Base-by-base conservation (phyloP, 306 rosid genomes). In the Dalbergia cochinchinensis region DNA sequence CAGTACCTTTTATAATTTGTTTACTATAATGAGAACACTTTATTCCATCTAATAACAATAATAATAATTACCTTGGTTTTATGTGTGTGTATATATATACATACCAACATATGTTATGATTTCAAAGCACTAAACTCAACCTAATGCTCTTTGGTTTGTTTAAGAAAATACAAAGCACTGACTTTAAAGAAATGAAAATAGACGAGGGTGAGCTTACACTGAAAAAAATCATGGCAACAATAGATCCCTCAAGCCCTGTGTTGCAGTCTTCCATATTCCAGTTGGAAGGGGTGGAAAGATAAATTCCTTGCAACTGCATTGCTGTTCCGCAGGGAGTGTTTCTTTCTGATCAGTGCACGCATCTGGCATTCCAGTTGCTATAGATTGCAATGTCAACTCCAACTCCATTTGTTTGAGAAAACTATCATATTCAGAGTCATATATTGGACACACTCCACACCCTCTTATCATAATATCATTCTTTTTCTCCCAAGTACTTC, bases 391-490 rank as follows among this genome's bases (percentile, higher is more conserved):
- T 22, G 3, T 55, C 2, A 19, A 34, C 58, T 19, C 14, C 48
- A 57, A 57, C 5, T 77, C 81, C 81, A 51, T 77, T 53, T 77
- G 44, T 13, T 58, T 11, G 1, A 58, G 31, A 69, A 69, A 69
- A 45, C 8, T 10, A 2, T 5, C n/a, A 73, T 59, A 73, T 8
- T 69, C 62, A 7, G 76, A 31, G 50, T 76, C 79, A 35, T 59
- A 73, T 16, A 80, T 26, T 5, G 68, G 84, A 42, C 66, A 42
- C 8, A 80, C 79, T 15, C 80, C 84, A 74, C 80, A 81, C 76
- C 67, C 68, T 57, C 34, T 65, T 44, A 74, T 66, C 64, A 33
- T 9, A 33, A 33, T 57, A 60, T 18, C 48, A n/a, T 44, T 54
- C 5, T 9, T 4, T 39, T 73, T 66, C 16, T 80, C 63, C 58